phyloP scores from a whole-genome alignment of 2,329 filamentous ascomycete genomes.

The Arthrobotrys sinensis region DNA sequence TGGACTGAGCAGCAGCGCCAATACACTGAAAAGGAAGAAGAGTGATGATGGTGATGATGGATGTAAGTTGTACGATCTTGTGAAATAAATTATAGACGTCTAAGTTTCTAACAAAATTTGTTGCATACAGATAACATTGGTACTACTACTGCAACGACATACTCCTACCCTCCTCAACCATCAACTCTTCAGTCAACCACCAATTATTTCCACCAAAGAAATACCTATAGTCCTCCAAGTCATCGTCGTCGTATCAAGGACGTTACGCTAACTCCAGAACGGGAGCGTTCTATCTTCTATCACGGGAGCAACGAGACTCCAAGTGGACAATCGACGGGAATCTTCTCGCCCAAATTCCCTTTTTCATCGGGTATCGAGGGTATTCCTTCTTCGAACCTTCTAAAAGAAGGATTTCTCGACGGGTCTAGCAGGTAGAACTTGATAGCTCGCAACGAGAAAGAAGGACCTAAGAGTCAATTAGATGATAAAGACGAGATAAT shows the following conservation, averaged over 20 bases:
- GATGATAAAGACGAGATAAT: not conserved
- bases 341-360: constrained; percentile 18
- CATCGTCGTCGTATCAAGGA: constrained; percentile 8
- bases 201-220: not conserved
- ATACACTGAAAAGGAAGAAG: not conserved
- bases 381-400: not conserved
- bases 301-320: constrained; percentile 7
- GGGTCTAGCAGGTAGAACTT: constrained; percentile 5
- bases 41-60: not conserved
- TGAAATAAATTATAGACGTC: not conserved
- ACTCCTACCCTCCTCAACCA: not conserved
- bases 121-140: not conserved
- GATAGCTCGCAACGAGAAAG: not conserved
- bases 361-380: not conserved
- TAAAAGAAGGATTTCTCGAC: constrained; percentile 3
- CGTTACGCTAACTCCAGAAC: constrained; percentile 7
- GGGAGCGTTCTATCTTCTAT: constrained; percentile 30
- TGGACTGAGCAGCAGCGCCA: too few relatives aligned
- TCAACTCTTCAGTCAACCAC: not conserved
- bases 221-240: not conserved
- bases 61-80: not conserved
- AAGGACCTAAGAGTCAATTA: not conserved
- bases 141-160: not conserved
- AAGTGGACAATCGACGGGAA: constrained; percentile 8
- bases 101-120: not conserved